These are phyloP conservation scores for Ganoderma sinense DNA, from an alignment of 1,284 basidiomycete species.

Conservation along the genomic window DNA sequence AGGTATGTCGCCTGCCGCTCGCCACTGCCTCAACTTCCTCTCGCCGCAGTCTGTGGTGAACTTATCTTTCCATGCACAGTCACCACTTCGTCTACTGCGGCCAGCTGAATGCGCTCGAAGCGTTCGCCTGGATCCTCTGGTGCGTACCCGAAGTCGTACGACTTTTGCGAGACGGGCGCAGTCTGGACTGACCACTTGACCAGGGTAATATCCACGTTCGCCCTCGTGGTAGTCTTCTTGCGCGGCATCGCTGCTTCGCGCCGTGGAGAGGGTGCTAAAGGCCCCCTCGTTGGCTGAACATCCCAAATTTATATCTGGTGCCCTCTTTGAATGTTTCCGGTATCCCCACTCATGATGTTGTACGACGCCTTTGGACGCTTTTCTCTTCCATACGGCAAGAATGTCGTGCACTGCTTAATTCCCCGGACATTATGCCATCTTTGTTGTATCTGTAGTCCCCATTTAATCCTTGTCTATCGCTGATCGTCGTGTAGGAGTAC, in stretches of 20 bases:
- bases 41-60: neutral
- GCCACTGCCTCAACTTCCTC: neutral
- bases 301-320: neutral
- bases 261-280: slow-evolving; percentile 42
- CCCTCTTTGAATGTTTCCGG: neutral
- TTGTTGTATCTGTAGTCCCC: slow-evolving; percentile 19
- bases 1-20: slow-evolving; percentile 46
- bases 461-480: slow-evolving; percentile 13
- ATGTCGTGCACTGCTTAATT: neutral
- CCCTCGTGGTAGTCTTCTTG: slow-evolving; percentile 38
- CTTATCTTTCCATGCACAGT: slow-evolving; percentile 34
- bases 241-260: slow-evolving; percentile 39
- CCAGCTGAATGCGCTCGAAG: slow-evolving; percentile 43
- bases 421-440: neutral
- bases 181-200: neutral
- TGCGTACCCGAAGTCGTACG: slow-evolving; percentile 27
- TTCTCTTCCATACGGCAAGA: neutral
- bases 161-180: too few relatives aligned
- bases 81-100: slow-evolving; percentile 63
- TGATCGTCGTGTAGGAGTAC: neutral
- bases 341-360: neutral
- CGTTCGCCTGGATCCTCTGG: slow-evolving; percentile 45
- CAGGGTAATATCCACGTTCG: slow-evolving; percentile 42
- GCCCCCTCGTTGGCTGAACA: slow-evolving; percentile 28
- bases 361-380: neutral